Evolutionary conservation across 2,329 filamentous ascomycete genomes (phyloP).

Genomic region (Podosphaera fusca): DNA sequence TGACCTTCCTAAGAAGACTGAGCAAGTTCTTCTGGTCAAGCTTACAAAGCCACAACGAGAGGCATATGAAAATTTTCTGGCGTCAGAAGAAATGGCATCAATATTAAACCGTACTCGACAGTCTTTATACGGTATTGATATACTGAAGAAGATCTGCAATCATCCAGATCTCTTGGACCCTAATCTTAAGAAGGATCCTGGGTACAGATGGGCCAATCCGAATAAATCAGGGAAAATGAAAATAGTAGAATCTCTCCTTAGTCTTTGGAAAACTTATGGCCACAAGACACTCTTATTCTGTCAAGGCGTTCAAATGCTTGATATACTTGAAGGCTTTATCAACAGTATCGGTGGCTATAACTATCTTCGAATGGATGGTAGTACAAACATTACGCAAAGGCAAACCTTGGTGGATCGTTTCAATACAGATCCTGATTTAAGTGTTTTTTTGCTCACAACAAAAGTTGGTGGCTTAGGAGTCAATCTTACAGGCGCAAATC

Average conservation of each 20-base stretch:
- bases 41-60: slow-evolving; percentile 57
- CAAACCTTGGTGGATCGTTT: slow-evolving; percentile 82
- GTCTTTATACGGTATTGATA: slow-evolving; percentile 73
- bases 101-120: slow-evolving; percentile 56
- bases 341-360: slow-evolving; percentile 41
- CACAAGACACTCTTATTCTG: slow-evolving; percentile 88
- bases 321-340: slow-evolving; percentile 74
- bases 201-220: slow-evolving; percentile 55
- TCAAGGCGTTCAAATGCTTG: slow-evolving; percentile 84
- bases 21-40: slow-evolving; percentile 91
- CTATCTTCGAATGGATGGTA: slow-evolving; percentile 81
- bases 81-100: slow-evolving; percentile 63
- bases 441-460: slow-evolving; percentile 84
- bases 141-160: slow-evolving; percentile 89
- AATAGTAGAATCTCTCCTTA: slow-evolving; percentile 67
- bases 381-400: slow-evolving; percentile 69
- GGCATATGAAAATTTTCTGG: slow-evolving; percentile 60
- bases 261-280: slow-evolving; percentile 62
- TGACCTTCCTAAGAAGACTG: slow-evolving; percentile 84
- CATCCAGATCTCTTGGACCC: slow-evolving; percentile 74
- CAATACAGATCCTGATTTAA: slow-evolving; percentile 55
- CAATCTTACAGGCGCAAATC: slow-evolving; percentile 81
- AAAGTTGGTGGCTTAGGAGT: slow-evolving; percentile 86
- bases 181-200: slow-evolving; percentile 27
- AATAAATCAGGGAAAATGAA: slow-evolving; percentile 87